Evolutionary conservation across 306 rosid genomes (phyloP).

Genomic region (Acacia acuminata): DNA sequence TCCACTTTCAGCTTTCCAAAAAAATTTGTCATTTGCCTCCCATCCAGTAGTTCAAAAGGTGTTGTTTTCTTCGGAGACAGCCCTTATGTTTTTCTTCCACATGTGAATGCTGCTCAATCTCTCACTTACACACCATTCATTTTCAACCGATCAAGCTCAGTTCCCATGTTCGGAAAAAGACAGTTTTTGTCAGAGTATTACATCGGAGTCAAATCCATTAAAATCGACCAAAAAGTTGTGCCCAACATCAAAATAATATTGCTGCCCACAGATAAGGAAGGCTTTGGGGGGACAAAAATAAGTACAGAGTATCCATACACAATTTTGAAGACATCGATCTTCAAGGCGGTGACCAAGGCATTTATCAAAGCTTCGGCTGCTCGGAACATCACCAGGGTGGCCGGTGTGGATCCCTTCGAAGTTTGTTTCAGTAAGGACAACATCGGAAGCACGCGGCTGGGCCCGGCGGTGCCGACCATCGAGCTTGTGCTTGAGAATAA

Average conservation of each 20-base stretch:
- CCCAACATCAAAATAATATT: too few species aligned
- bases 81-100: slow-evolving; percentile 49
- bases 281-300: too few species aligned
- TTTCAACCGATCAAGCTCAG: slow-evolving; percentile 59
- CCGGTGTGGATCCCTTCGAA: slow-evolving; percentile 44
- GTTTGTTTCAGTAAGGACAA: slow-evolving; percentile 45
- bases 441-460: slow-evolving; percentile 24
- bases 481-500: slow-evolving; percentile 37
- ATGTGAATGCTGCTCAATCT: slow-evolving; percentile 32
- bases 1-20: too few species aligned
- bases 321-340: too few species aligned
- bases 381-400: slow-evolving; percentile 42
- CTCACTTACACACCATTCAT: slow-evolving; percentile 47
- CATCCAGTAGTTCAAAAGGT: slow-evolving; percentile 8
- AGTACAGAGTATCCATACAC: too few species aligned
- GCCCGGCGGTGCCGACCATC: slow-evolving; percentile 40
- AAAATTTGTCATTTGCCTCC: too few species aligned
- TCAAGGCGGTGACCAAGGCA: too few species aligned
- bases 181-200: slow-evolving; percentile 54
- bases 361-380: slow-evolving; percentile 26
- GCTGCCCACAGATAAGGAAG: too few species aligned
- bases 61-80: slow-evolving; percentile 56
- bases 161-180: slow-evolving; percentile 42
- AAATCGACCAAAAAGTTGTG: too few species aligned
- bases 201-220: slow-evolving; percentile 30